Evolutionary conservation across 495 filamentous ascomycete species (phyloP), one percentile per base, ranked within the genome.

Genomic region (Chaetomium fimeti): DNA sequence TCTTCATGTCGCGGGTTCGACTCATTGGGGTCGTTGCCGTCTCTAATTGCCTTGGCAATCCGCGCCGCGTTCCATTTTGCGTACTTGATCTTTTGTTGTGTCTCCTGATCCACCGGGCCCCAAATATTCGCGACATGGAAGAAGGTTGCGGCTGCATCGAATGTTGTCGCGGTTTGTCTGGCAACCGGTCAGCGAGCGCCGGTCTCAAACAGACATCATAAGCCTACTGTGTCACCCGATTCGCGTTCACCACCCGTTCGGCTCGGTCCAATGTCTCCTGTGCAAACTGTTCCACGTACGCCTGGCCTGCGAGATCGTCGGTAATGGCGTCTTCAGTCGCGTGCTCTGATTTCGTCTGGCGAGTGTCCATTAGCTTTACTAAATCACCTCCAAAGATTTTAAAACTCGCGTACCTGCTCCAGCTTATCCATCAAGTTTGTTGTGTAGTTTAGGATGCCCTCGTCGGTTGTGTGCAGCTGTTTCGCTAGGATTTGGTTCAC

Each of bases 21-120:
- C 53, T 86, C 85, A 73, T 99, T 99, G 5, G 94, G 93, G 72
- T 99, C 93, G 64, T 91, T 89, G 51, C 93, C 93, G 20, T 91
- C 90, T 75, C 90, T 93, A 66, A 96, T 83, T 2, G 93, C 95
- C 77, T 93, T 96, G 3, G 85, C 81, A 72, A 99, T 98, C 49
- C 95, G 86, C 15, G 93, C 75, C 16, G 94, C 92, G 74, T 99
- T 96, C 82, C 90, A 98, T 75, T 98, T 98, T 45, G 93, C 91
- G 74, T 89, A 99, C 73, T 93, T 97, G 75, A 92, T 90, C 78
- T 96, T 96, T 27, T 90, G 86, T 48, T 86, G 84, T 55, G 89
- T 86, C 71, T 98, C 94, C 16, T 82, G 72, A 56, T 96, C 91
- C 29, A 85, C 78, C 5, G 84, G 72, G 0, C 86, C 88, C 90